phyloP scores from a whole-genome alignment of 2,329 filamentous ascomycete species.

The Fusarium napiforme region DNA sequence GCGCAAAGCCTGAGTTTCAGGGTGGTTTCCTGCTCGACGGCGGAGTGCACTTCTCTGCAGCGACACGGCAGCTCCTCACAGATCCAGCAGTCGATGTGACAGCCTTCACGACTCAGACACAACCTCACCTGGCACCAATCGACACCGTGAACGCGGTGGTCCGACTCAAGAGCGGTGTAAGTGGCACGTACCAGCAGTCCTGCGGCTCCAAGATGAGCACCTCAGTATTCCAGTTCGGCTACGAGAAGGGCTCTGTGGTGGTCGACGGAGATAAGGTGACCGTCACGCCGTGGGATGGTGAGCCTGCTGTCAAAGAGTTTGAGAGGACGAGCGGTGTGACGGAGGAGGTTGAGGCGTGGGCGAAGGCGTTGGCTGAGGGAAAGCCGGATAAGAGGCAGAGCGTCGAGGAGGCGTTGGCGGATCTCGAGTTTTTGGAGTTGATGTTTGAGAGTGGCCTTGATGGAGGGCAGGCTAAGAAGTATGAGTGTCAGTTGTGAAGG shows the following conservation, averaged over 20 bases:
- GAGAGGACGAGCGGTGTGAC: slow-evolving; percentile 64
- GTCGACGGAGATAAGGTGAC: slow-evolving; percentile 58
- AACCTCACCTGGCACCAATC: slow-evolving; percentile 69
- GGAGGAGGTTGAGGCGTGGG: slow-evolving; percentile 72
- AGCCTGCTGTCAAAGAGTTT: slow-evolving; percentile 54
- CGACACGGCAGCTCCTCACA: slow-evolving; percentile 66
- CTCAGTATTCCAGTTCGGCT: slow-evolving; percentile 67
- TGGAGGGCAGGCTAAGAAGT: slow-evolving; percentile 53
- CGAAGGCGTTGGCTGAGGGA: slow-evolving; percentile 60
- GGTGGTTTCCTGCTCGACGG: slow-evolving; percentile 82
- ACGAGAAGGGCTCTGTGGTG: slow-evolving; percentile 66
- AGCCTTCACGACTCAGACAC: slow-evolving; percentile 66
- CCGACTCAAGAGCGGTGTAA: slow-evolving; percentile 62
- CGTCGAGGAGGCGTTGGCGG: slow-evolving; percentile 68
- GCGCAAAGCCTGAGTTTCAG: slow-evolving; percentile 75
- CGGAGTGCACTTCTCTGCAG: slow-evolving; percentile 78
- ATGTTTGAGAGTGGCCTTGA: slow-evolving; percentile 61
- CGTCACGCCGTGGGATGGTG: slow-evolving; percentile 50
- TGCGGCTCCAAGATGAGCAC: slow-evolving; percentile 65
- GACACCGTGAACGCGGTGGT: slow-evolving; percentile 73
- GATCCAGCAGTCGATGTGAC: slow-evolving; percentile 59
- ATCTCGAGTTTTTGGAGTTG: slow-evolving; percentile 68
- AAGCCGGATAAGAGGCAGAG: slow-evolving; percentile 61
- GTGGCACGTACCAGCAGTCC: slow-evolving; percentile 67
- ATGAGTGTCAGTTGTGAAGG: slow-evolving; percentile 51